Evolutionary conservation across 2,329 filamentous ascomycete genomes (phyloP).

Genomic region (Emydomyces testavorans): DNA sequence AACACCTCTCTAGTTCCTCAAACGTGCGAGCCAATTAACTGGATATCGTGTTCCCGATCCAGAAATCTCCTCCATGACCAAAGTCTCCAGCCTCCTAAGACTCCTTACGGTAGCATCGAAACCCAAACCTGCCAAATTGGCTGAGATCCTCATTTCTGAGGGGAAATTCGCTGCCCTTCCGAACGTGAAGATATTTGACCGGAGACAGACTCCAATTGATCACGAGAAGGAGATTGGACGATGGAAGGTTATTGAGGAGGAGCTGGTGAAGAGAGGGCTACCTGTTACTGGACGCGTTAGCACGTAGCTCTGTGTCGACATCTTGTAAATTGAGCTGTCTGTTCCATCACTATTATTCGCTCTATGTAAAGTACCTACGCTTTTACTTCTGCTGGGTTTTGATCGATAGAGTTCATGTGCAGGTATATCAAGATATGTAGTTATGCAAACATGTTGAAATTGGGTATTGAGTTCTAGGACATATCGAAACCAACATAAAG

Average conservation of each 20-base stretch:
- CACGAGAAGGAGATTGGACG: constrained; percentile 60
- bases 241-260: constrained; percentile 67
- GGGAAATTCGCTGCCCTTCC: constrained; percentile 43
- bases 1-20: constrained; percentile 52
- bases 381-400: neutral
- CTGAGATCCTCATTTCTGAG: constrained; percentile 43
- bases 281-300: constrained; percentile 33
- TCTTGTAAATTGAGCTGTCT: neutral
- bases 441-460: neutral
- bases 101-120: constrained; percentile 33
- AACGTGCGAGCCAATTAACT: constrained; percentile 71
- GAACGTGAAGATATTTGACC: constrained; percentile 59
- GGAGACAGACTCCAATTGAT: constrained; percentile 58
- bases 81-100: constrained; percentile 45
- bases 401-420: neutral
- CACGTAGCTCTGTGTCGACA: neutral
- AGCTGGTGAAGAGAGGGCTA: constrained; percentile 52
- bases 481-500: too few relatives aligned
- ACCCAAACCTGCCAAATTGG: constrained; percentile 45
- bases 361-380: constrained; percentile 1
- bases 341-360: neutral
- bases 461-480: neutral
- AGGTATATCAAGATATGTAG: constrained; percentile 2
- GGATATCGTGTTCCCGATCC: constrained; percentile 63
- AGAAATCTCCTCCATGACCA: constrained; percentile 47